These are phyloP conservation scores for Aspergillus steynii DNA, from an alignment of 495 filamentous ascomycete species.

Conservation along the genomic window DNA sequence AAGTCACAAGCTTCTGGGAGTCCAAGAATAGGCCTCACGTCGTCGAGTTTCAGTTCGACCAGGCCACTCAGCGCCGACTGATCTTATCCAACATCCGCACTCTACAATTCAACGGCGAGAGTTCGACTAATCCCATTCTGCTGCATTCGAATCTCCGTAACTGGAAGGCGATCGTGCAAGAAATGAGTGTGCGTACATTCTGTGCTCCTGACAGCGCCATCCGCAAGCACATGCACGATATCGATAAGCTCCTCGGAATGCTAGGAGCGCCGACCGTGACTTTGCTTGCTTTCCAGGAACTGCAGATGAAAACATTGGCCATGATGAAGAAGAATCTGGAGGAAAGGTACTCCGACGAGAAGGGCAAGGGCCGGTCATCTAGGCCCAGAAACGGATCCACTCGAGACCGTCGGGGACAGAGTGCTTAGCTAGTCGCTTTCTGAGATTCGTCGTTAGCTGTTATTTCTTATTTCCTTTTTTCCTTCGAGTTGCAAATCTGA, in stretches of 20 bases:
- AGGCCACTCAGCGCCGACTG: conserved; percentile 54
- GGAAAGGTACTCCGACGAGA: conserved; percentile 15
- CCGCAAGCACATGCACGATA: conserved; percentile 55
- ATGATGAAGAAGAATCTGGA: conserved; percentile 32
- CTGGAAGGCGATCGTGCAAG: conserved; percentile 52
- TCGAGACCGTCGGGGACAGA: background rate
- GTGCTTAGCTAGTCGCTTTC: background rate
- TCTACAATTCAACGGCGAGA: conserved; percentile 49
- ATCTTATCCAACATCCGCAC: conserved; percentile 50
- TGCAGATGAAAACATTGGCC: conserved; percentile 31
- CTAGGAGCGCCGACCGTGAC: conserved; percentile 45
- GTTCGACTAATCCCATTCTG: conserved; percentile 37
- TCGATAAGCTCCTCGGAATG: conserved; percentile 53
- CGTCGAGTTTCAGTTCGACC: conserved; percentile 58
- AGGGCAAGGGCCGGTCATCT: conserved; percentile 4
- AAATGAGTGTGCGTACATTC: conserved; percentile 57
- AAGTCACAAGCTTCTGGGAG: conserved; percentile 45
- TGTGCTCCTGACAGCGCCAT: conserved; percentile 55
- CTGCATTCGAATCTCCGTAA: conserved; percentile 50
- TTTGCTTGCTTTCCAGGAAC: conserved; percentile 39
- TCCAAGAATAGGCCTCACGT: conserved; percentile 55
- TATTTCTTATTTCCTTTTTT: too few relatives aligned
- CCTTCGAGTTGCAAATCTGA: too few relatives aligned
- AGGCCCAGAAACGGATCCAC: conserved; percentile 7
- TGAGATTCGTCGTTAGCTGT: too few relatives aligned